A percentile compares a stretch with the other conserved stretches of the same genome.
phyloP scores from a whole-genome alignment of 2,329 filamentous ascomycete species.

The Hymenoscyphus albidus region DNA sequence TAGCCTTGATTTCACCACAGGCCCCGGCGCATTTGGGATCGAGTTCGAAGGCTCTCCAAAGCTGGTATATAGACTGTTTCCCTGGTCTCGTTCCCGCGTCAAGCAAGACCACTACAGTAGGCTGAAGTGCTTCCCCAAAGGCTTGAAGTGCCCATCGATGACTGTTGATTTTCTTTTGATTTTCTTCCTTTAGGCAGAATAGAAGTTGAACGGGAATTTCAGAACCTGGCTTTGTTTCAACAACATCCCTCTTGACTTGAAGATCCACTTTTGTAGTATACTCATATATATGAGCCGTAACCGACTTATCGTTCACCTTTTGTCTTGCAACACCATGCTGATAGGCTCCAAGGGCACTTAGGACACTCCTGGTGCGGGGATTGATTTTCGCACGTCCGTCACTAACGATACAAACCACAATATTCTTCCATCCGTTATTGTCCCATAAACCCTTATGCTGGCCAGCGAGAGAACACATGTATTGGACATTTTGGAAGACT shows the following conservation, averaged over 20 bases:
- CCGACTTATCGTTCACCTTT: constrained; percentile 65
- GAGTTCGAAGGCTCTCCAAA: constrained; percentile 27
- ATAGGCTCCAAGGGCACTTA: constrained; percentile 63
- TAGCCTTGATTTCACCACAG: constrained; percentile 29
- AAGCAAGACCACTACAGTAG: constrained; percentile 23
- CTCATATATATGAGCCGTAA: constrained; percentile 68
- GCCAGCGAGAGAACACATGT: constrained; percentile 63
- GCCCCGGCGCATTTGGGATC: constrained; percentile 25
- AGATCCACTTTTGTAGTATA: constrained; percentile 65
- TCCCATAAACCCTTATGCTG: constrained; percentile 57
- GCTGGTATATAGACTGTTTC: constrained; percentile 20
- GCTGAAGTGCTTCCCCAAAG: constrained; percentile 24
- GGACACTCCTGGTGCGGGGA: constrained; percentile 57
- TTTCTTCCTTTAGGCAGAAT: constrained; percentile 29
- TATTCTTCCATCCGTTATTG: constrained; percentile 71
- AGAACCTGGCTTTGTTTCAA: constrained; percentile 88
- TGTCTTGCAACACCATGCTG: constrained; percentile 69
- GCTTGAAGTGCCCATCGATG: constrained; percentile 28
- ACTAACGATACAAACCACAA: constrained; percentile 66
- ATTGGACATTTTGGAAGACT: constrained; percentile 68
- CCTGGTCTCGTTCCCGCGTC: constrained; percentile 29
- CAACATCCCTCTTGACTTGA: constrained; percentile 77
- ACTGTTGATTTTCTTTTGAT: constrained; percentile 29
- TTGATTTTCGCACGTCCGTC: constrained; percentile 69
- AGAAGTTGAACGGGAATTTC: constrained; percentile 43